Base-by-base conservation (phyloP, 495 filamentous ascomycete species). In the Parachaetomium inaequale region DNA sequence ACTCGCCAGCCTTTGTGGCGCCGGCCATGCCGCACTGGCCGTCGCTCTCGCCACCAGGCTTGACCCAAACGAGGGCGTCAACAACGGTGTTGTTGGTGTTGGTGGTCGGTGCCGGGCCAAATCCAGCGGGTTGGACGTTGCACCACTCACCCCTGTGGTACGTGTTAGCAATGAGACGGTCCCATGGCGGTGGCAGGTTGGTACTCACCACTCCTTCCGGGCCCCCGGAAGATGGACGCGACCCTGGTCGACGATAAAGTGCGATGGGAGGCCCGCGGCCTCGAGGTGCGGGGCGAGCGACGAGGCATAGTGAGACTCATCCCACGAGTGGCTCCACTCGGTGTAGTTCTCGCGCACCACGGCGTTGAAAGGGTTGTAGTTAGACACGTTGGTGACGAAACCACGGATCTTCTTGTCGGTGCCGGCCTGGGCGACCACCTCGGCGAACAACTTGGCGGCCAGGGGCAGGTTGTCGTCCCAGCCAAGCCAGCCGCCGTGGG, bases 61-160 rank as follows among this genome's bases (percentile, higher is more conserved):
- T 91, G 57, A 89, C 74, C 88, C 88, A 91, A 64, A 90, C 87
- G 70, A 91, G 86, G 36, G 87, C 84, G 72, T 91, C 87, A n/a
- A 83, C 75, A 28, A 86, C 76, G 14, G 75, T 66, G 71, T 85
- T 79, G 50, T 82, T 81, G n/a, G 85, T 87, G 54, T 82, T 72
- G 31, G 82, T 82, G 4, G 85, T 84, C 0, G 85, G 85, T 3
- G 80, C 80, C 14, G 79, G 78, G 68, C 88, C 88, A 63, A 91
- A 90, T 12, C 88, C 87, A 12, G 87, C 82, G 34, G 79, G 82
- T 31, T 75, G 81, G 47, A 85, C 82, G 65, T 92, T 92, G 80
- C 89, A 92, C 89, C 89, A 92, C 75, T 92, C 84, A 63, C 87
- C 89, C 86, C 63, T 65, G n/a, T n/a, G 17, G 12, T 2, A 28